Evolutionary conservation across 2,329 filamentous ascomycete species (phyloP).

Genomic region (Pseudohalonectria lignicola): DNA sequence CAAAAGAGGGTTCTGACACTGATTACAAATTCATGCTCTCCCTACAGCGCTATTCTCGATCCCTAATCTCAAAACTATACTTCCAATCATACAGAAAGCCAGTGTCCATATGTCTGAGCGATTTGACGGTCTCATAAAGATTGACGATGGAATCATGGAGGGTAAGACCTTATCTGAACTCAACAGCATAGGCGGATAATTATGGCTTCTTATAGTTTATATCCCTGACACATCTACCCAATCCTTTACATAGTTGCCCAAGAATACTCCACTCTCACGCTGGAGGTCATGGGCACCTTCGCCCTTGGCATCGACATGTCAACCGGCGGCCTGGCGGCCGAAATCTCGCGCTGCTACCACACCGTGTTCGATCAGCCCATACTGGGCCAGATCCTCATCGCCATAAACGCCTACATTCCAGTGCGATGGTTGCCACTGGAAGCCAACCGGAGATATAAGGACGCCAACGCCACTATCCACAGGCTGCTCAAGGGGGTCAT

Average conservation of each 20-base stretch:
- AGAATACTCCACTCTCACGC: slow-evolving; percentile 16
- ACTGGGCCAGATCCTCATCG: slow-evolving; percentile 16
- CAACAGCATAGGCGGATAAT: too few relatives aligned
- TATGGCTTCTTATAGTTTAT: too few relatives aligned
- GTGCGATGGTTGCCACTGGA: background rate
- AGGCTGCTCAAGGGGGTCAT: slow-evolving; percentile 21
- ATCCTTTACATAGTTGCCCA: slow-evolving; percentile 10
- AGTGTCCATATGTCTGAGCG: slow-evolving; percentile 14
- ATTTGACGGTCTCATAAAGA: slow-evolving; percentile 15
- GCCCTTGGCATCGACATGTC: slow-evolving; percentile 21
- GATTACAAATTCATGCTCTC: too few relatives aligned
- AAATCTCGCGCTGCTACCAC: slow-evolving; percentile 19
- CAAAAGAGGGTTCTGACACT: too few relatives aligned
- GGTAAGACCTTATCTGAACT: background rate
- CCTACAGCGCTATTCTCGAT: slow-evolving; percentile 23
- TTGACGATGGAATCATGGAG: slow-evolving; percentile 14
- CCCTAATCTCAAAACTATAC: slow-evolving; percentile 22
- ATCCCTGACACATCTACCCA: background rate
- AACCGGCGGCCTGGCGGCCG: slow-evolving; percentile 8
- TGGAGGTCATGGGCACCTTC: slow-evolving; percentile 22
- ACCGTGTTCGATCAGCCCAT: slow-evolving; percentile 17
- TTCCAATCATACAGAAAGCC: slow-evolving; percentile 23
- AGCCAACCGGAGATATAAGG: slow-evolving; percentile 24
- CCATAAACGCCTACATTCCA: slow-evolving; percentile 8
- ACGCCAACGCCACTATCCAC: slow-evolving; percentile 16